Evolutionary conservation across 352 stramenopile species (phyloP), one percentile per base, ranked within the genome.

Genomic region (Phytopythium oedochilum): DNA sequence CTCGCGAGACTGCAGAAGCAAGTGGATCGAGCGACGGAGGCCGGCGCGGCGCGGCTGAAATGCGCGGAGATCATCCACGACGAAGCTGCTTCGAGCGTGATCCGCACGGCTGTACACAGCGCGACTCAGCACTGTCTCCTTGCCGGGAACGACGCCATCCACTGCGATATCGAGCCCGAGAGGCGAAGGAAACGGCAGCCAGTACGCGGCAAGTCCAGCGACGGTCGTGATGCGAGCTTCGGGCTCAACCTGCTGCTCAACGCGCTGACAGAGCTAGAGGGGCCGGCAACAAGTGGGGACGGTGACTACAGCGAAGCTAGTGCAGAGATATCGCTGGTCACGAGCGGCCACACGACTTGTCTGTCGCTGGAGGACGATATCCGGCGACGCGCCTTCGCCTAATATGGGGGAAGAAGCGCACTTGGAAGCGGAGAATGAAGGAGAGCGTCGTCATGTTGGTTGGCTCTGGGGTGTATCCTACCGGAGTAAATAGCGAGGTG

Each of bases 1-100:
- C 43, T 84, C 0, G 65, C 57, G 34, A 60, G 74, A 35, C 49
- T 88, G 2, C 71, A 78, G 39, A 45, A 73, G 22, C 70, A 83
- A 43, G 52, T 79, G 5, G 49, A 62, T 15, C 61, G 59, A 5
- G 39, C 40, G 7, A 72, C 54, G 1, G 64, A 77, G 8, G 54
- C 60, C 22, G 68, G 68, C n/a, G 42, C 55, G 4, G 55, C 48
- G 29, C 10, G 14, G 17, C 23, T 40, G 10, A 50, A 61, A 29
- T 55, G 38, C 47, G 31, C 61, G 22, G 45, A 18, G 23, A 39
- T 65, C 11, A 35, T 61, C 2, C 8, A 18, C 5, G 28, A 43
- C 14, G 53, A 57, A 6, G 53, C 32, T 9, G 49, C 47, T 20
- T 40, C 26, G n/a, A 29, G 38, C 20, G 48, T 46, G 3, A 57